Evolutionary conservation across 2,329 filamentous ascomycete genomes (phyloP).

Genomic region (Neonectria punicea): DNA sequence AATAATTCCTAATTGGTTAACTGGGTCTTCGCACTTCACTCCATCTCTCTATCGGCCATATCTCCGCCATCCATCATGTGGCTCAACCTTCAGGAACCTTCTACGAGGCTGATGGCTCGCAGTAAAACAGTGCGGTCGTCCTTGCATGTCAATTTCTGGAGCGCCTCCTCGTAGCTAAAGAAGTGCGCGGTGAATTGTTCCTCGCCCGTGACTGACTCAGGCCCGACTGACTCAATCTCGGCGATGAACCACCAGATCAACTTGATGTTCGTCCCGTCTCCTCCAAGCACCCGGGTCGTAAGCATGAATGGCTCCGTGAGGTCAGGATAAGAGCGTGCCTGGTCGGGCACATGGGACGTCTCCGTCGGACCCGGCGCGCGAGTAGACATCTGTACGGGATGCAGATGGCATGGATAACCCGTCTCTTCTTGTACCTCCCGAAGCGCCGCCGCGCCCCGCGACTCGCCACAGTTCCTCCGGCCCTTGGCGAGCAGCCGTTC

Average conservation of each 20-base stretch:
- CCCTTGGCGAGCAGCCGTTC: slow-evolving; percentile 34
- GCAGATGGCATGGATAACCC: slow-evolving; percentile 20
- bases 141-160: slow-evolving; percentile 16
- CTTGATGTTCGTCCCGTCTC: slow-evolving; percentile 6
- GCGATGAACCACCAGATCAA: slow-evolving; percentile 29
- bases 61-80: not conserved
- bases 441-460: slow-evolving; percentile 23
- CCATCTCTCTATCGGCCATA: not conserved
- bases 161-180: slow-evolving; percentile 15
- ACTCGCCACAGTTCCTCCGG: slow-evolving; percentile 26
- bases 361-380: slow-evolving; percentile 18
- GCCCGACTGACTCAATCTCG: not conserved
- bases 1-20: not conserved
- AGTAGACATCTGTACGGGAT: slow-evolving; percentile 23
- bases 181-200: slow-evolving; percentile 16
- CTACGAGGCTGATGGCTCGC: slow-evolving; percentile 17
- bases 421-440: slow-evolving; percentile 29
- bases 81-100: not conserved
- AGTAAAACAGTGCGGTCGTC: slow-evolving; percentile 14
- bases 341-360: slow-evolving; percentile 23
- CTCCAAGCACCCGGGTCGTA: slow-evolving; percentile 9
- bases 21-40: not conserved
- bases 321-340: slow-evolving; percentile 27
- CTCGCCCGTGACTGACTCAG: not conserved
- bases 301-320: slow-evolving; percentile 29